Conservation (phyloP, 345 rosid genomes). For the Raphanus sativus region DNA sequence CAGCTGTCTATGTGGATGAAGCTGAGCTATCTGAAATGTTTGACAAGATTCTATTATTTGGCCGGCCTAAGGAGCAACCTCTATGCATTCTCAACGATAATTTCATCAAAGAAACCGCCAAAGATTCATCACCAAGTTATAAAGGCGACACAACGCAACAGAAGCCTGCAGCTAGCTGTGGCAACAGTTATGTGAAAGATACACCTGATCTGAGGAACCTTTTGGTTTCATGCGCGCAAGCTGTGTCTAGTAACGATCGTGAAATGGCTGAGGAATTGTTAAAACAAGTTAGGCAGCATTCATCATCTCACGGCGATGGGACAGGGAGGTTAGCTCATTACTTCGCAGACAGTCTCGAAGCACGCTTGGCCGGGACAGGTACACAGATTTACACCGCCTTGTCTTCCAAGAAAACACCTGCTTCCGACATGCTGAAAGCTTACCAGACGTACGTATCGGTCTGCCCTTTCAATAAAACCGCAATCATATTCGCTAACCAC, state of each 20-base stretch:
- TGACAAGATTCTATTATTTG: slow-evolving; percentile 53
- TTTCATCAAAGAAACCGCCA: slow-evolving; percentile 8
- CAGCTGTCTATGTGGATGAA: slow-evolving; percentile 47
- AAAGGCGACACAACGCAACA: slow-evolving; percentile 26
- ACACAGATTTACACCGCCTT: slow-evolving; percentile 45
- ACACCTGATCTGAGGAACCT: slow-evolving; percentile 69
- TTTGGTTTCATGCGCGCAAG: slow-evolving; percentile 75
- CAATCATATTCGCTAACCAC: slow-evolving; percentile 56
- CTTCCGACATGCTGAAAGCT: slow-evolving; percentile 63
- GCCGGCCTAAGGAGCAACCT: slow-evolving; percentile 23
- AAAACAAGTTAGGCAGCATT: slow-evolving; percentile 65
- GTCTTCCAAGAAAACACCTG: slow-evolving; percentile 48
- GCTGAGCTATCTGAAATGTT: slow-evolving; percentile 60
- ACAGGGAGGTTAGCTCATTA: slow-evolving; percentile 77
- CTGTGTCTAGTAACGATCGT: slow-evolving; percentile 61
- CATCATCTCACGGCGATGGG: slow-evolving; percentile 70
- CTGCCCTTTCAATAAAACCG: slow-evolving; percentile 60
- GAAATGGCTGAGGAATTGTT: slow-evolving; percentile 60
- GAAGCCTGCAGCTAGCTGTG: slow-evolving; percentile 33
- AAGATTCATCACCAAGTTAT: background rate
- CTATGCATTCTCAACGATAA: slow-evolving; percentile 31
- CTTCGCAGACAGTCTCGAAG: slow-evolving; percentile 80
- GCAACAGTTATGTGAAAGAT: slow-evolving; percentile 35
- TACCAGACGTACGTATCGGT: slow-evolving; percentile 48
- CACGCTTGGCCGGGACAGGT: slow-evolving; percentile 64